These are phyloP conservation scores for Scheffersomyces coipomensis DNA, from an alignment of 805 yeast genomes.

Conservation along the genomic window DNA sequence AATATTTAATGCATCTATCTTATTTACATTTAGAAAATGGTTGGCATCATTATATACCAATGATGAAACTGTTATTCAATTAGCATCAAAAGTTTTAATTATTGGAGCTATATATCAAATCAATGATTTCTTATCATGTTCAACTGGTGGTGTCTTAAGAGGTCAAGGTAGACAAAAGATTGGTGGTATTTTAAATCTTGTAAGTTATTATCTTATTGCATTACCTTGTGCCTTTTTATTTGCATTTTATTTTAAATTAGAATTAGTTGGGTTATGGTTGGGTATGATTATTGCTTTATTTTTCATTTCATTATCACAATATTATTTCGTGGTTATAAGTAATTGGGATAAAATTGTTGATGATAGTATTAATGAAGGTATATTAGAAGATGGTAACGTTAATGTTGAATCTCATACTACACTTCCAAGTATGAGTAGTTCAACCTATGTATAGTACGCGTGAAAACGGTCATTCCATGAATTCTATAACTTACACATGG, in stretches of 20 bases:
- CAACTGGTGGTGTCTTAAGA: slow-evolving; percentile 53
- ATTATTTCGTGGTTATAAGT: slow-evolving; percentile 37
- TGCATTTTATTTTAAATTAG: slow-evolving; percentile 39
- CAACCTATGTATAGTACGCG: slow-evolving; percentile 10
- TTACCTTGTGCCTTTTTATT: slow-evolving; percentile 46
- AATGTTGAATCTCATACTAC: slow-evolving; percentile 28
- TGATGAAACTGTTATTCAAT: slow-evolving; percentile 34
- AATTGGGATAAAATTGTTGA: slow-evolving; percentile 44
- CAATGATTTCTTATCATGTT: slow-evolving; percentile 48
- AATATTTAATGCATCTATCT: slow-evolving; percentile 33
- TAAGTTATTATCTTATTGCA: slow-evolving; percentile 48
- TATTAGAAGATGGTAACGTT: slow-evolving; percentile 32
- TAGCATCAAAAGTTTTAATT: slow-evolving; percentile 39
- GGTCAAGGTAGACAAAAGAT: slow-evolving; percentile 60
- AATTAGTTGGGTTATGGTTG: slow-evolving; percentile 49
- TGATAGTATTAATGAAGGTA: slow-evolving; percentile 42
- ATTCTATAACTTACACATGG: too few relatives aligned
- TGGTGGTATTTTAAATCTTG: slow-evolving; percentile 51
- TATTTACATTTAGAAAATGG: slow-evolving; percentile 31
- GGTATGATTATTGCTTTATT: slow-evolving; percentile 46
- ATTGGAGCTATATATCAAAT: slow-evolving; percentile 53
- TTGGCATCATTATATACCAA: slow-evolving; percentile 43
- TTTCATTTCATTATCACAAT: slow-evolving; percentile 39
- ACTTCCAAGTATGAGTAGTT: slow-evolving; percentile 27
- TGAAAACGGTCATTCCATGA: too few relatives aligned